Conservation (phyloP, 768 basidiomycete genomes). For the Phallus indusiatus region DNA sequence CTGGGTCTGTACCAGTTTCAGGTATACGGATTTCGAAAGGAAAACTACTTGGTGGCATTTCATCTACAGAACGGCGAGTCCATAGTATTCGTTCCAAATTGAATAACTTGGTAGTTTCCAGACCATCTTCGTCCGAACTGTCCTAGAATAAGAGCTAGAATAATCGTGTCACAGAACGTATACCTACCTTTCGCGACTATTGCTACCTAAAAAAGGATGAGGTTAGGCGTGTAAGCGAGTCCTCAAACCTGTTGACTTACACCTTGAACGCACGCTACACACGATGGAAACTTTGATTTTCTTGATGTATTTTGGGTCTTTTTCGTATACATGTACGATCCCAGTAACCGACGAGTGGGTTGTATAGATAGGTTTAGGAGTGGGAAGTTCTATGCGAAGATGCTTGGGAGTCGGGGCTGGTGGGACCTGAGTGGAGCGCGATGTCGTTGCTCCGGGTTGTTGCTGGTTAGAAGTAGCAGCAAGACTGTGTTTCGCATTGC, state of each 20-base stretch:
- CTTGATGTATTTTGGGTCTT: background rate
- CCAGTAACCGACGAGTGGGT: background rate
- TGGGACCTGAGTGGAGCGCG: too few species aligned
- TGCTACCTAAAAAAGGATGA: background rate
- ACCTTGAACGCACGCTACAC: background rate
- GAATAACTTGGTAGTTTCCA: slow-evolving; percentile 1
- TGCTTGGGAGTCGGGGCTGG: too few species aligned
- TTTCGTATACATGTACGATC: background rate
- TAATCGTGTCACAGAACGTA: background rate
- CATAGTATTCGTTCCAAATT: background rate
- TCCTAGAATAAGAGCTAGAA: background rate
- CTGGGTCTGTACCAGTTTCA: background rate
- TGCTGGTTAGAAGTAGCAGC: too few species aligned
- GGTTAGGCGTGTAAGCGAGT: background rate
- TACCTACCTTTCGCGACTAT: background rate
- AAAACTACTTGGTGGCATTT: background rate
- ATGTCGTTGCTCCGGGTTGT: too few species aligned
- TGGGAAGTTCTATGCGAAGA: background rate
- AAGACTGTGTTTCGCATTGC: too few species aligned
- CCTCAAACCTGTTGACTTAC: background rate
- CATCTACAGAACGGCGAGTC: background rate
- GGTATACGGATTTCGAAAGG: background rate
- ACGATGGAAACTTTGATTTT: slow-evolving; percentile 1
- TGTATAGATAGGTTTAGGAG: background rate
- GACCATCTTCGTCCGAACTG: background rate